A percentile compares a stretch with the other conserved stretches of the same genome.
These are phyloP conservation scores for Hypoxylon sp. DNA, from an alignment of 2,329 filamentous ascomycete genomes.

Conservation along the genomic window DNA sequence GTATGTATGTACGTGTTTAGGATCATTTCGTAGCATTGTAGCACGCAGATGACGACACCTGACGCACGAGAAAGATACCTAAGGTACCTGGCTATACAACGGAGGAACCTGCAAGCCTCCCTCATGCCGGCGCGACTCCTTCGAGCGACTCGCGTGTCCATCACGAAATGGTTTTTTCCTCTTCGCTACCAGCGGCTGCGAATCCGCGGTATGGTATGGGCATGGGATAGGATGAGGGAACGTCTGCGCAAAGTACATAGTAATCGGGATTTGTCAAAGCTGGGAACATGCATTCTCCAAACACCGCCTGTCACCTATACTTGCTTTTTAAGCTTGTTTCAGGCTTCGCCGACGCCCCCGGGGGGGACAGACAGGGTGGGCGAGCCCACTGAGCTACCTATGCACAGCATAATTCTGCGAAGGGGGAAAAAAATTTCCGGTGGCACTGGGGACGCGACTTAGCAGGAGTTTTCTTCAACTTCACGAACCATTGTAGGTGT, in stretches of 20 bases:
- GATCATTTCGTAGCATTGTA: not conserved
- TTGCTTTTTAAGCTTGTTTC: conserved; percentile 11
- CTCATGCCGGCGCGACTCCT: conserved; percentile 5
- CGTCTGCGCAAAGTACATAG: not conserved
- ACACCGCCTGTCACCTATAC: not conserved
- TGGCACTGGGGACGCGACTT: conserved; percentile 19
- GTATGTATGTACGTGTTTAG: not conserved
- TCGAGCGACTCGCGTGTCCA: not conserved
- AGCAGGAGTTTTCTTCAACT: not conserved
- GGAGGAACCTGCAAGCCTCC: conserved; percentile 17
- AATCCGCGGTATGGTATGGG: not conserved
- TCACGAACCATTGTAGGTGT: not conserved
- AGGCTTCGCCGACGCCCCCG: not conserved
- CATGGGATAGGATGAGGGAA: not conserved
- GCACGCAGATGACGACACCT: conserved; percentile 2
- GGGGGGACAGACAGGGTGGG: not conserved
- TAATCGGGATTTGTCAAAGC: conserved; percentile 15
- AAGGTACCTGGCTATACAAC: conserved; percentile 14
- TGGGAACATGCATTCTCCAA: conserved; percentile 8
- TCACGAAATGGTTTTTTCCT: conserved; percentile 8
- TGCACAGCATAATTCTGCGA: conserved; percentile 20
- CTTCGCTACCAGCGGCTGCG: conserved; percentile 21
- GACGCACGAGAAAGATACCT: not conserved
- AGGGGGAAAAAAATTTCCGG: conserved; percentile 5
- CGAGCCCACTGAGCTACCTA: conserved; percentile 21